These are phyloP conservation scores for Diaporthe sp. DNA, from an alignment of 2,329 filamentous ascomycete species.

Conservation along the genomic window DNA sequence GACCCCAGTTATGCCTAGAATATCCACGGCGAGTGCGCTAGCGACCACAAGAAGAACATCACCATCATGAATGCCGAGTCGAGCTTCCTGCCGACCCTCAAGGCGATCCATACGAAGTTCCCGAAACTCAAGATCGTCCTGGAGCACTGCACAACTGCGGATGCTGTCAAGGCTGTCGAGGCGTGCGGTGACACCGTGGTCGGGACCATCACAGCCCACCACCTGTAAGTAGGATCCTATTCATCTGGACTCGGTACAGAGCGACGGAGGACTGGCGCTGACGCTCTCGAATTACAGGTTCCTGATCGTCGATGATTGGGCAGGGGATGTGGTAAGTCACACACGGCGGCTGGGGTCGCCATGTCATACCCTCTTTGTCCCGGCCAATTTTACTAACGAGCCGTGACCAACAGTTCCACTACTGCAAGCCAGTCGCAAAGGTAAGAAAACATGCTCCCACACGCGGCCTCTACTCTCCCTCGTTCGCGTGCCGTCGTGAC, in stretches of 20 bases:
- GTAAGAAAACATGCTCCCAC: conserved; percentile 49
- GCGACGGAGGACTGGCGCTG: neutral
- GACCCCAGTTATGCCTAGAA: conserved; percentile 60
- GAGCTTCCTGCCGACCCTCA: conserved; percentile 84
- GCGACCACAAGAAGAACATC: conserved; percentile 55
- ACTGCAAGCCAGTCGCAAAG: conserved; percentile 78
- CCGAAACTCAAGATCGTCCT: conserved; percentile 79
- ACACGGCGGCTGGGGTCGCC: conserved; percentile 48
- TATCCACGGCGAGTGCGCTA: conserved; percentile 88
- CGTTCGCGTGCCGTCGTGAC: neutral
- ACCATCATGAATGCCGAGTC: conserved; percentile 79
- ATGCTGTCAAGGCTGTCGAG: conserved; percentile 83
- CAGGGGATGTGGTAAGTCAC: conserved; percentile 65
- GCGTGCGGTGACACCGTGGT: conserved; percentile 83
- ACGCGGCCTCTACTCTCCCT: neutral
- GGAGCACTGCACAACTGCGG: conserved; percentile 90
- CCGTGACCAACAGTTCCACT: conserved; percentile 67
- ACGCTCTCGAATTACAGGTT: conserved; percentile 46
- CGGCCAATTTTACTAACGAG: conserved; percentile 3
- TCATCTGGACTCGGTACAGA: neutral
- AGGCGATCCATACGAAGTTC: conserved; percentile 80
- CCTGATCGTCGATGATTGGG: conserved; percentile 80
- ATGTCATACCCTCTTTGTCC: neutral
- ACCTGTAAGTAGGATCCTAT: conserved; percentile 66
- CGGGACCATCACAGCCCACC: conserved; percentile 87